These are phyloP conservation scores for Diaporthe sp. DNA, from an alignment of 2,329 filamentous ascomycete genomes.

Conservation along the genomic window DNA sequence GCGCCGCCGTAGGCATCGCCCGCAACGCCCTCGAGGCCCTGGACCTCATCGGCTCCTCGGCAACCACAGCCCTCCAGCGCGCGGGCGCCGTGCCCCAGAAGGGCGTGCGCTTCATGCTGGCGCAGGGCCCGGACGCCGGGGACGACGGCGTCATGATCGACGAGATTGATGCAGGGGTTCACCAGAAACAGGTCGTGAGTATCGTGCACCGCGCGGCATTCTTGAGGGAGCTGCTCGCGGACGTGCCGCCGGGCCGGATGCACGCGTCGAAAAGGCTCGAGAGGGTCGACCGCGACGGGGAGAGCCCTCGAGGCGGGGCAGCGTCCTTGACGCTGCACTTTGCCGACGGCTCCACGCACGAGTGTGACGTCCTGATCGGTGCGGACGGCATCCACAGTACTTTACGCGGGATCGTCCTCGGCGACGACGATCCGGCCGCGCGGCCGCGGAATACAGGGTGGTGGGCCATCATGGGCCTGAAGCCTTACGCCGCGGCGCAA, in stretches of 20 bases:
- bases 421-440: constrained; percentile 45
- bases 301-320: neutral
- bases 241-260: constrained; percentile 42
- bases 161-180: neutral
- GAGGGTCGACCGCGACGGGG: constrained; percentile 25
- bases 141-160: neutral
- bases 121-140: constrained; percentile 9
- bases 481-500: constrained; percentile 43
- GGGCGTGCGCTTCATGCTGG: constrained; percentile 10
- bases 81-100: constrained; percentile 20
- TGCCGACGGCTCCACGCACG: constrained; percentile 44
- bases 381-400: constrained; percentile 56
- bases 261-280: constrained; percentile 46
- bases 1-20: constrained; percentile 6
- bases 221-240: constrained; percentile 43
- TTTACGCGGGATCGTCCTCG: constrained; percentile 53
- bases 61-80: constrained; percentile 31
- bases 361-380: constrained; percentile 55
- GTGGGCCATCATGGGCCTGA: constrained; percentile 46
- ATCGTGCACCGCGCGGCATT: constrained; percentile 44
- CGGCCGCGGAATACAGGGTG: constrained; percentile 43
- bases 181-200: constrained; percentile 38
- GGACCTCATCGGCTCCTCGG: constrained; percentile 23
- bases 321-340: constrained; percentile 44
- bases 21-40: constrained; percentile 18